phyloP scores from a whole-genome alignment of 352 stramenopile species.

The Pelagophyceae sp. region DNA sequence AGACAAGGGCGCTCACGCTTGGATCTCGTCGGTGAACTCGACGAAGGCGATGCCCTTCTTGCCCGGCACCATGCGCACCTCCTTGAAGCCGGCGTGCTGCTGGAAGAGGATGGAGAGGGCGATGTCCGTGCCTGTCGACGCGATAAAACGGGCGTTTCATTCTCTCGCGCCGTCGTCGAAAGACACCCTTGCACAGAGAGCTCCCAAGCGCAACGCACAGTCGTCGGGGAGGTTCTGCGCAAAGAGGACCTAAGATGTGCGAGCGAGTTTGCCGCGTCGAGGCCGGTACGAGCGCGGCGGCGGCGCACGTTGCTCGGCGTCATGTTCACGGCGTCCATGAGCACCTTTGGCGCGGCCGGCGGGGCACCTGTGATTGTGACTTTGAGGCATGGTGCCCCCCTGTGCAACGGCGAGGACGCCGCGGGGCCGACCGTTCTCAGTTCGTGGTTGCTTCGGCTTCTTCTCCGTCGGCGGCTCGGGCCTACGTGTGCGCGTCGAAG shows the following conservation, averaged over 20 bases:
- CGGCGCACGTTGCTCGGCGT: no score
- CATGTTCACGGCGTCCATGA: conserved; percentile 31
- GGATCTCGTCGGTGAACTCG: conserved; percentile 67
- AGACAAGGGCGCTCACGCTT: no score
- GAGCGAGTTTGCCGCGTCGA: not conserved
- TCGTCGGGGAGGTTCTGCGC: conserved; percentile 78
- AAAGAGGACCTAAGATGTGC: conserved; percentile 78
- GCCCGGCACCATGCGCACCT: conserved; percentile 84
- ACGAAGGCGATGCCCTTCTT: conserved; percentile 87
- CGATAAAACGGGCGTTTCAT: no score
- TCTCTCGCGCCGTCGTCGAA: no score
- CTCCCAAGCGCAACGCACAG: conserved; percentile 45
- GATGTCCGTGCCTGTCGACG: conserved; percentile 70
- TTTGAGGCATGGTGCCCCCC: no score
- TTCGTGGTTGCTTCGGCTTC: conserved; percentile 1
- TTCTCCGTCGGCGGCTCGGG: not conserved
- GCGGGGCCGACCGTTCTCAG: no score
- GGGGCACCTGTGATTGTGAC: no score
- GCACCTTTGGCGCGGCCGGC: not conserved
- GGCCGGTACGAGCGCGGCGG: conserved; percentile 35
- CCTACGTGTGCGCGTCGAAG: not conserved
- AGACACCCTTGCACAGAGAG: no score
- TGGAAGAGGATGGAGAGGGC: conserved; percentile 93
- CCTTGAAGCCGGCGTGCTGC: conserved; percentile 89
- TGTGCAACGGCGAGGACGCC: no score